phyloP scores from a whole-genome alignment of 352 stramenopile species.

The Phytophthora pistaciae region DNA sequence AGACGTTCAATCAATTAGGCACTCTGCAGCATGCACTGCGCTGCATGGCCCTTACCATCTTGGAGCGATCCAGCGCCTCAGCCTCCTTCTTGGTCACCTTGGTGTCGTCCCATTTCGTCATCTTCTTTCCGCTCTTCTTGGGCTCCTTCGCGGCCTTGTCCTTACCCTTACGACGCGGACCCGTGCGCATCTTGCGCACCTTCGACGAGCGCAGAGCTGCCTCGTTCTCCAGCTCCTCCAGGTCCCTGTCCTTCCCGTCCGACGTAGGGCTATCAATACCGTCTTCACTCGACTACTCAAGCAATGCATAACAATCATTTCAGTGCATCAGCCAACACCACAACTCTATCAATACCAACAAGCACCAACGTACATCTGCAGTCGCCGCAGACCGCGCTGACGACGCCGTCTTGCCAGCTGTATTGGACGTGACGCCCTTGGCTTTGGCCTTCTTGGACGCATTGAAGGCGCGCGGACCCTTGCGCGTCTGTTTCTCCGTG shows the following conservation, averaged over 20 bases:
- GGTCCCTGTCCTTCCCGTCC: slow-evolving; percentile 60
- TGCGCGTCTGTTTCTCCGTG: slow-evolving; percentile 65
- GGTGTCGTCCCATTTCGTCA: slow-evolving; percentile 87
- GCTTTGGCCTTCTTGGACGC: slow-evolving; percentile 71
- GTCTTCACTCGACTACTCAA: slow-evolving; percentile 70
- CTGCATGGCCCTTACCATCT: slow-evolving; percentile 45
- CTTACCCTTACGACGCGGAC: slow-evolving; percentile 69
- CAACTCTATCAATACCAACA: slow-evolving; percentile 15
- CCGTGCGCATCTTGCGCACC: slow-evolving; percentile 71
- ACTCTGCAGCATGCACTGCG: not conserved
- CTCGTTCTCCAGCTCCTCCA: slow-evolving; percentile 68
- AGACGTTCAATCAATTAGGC: not conserved
- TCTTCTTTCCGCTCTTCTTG: slow-evolving; percentile 83
- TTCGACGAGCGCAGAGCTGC: slow-evolving; percentile 48
- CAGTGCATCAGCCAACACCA: slow-evolving; percentile 9
- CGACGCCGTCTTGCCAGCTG: slow-evolving; percentile 50
- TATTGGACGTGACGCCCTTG: slow-evolving; percentile 62
- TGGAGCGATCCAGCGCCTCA: slow-evolving; percentile 74
- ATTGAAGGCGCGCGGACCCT: slow-evolving; percentile 71
- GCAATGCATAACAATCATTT: not conserved
- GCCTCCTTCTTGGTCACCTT: slow-evolving; percentile 90
- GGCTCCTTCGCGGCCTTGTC: slow-evolving; percentile 52
- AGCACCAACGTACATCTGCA: slow-evolving; percentile 37
- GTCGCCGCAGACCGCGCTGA: slow-evolving; percentile 48
- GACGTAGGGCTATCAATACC: slow-evolving; percentile 58